These are phyloP conservation scores for Barbatosphaeria neglecta DNA, from an alignment of 495 filamentous ascomycete genomes.

Conservation along the genomic window DNA sequence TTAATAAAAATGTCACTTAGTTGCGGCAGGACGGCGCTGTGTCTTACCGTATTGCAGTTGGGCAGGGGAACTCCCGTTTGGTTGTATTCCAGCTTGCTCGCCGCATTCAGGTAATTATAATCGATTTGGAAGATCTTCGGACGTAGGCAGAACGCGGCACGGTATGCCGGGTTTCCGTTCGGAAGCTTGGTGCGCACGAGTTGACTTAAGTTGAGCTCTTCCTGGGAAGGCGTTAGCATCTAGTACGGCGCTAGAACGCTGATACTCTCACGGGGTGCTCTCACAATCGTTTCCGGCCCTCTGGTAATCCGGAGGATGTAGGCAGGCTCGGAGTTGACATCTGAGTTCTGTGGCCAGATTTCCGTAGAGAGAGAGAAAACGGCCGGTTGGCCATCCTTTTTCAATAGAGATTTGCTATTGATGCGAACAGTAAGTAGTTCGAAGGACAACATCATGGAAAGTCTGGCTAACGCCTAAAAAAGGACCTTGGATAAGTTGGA, in stretches of 20 bases:
- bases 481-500: background rate
- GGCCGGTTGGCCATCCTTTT: background rate
- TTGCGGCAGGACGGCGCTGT: background rate
- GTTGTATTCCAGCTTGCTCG: background rate
- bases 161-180: background rate
- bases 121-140: background rate
- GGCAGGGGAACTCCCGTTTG: background rate
- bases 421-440: background rate
- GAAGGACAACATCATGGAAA: background rate
- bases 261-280: background rate
- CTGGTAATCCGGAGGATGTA: background rate
- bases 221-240: background rate
- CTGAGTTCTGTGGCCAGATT: background rate
- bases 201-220: background rate
- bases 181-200: background rate
- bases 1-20: too few species aligned
- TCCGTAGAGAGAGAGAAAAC: background rate
- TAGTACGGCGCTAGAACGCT: too few species aligned
- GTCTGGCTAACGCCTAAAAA: background rate
- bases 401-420: background rate
- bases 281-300: background rate
- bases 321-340: background rate
- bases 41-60: background rate
- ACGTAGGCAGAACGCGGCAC: background rate
- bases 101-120: background rate